These are phyloP conservation scores for Rubia yunnanensis DNA, from an alignment of 257 asterid genomes.

Conservation along the genomic window DNA sequence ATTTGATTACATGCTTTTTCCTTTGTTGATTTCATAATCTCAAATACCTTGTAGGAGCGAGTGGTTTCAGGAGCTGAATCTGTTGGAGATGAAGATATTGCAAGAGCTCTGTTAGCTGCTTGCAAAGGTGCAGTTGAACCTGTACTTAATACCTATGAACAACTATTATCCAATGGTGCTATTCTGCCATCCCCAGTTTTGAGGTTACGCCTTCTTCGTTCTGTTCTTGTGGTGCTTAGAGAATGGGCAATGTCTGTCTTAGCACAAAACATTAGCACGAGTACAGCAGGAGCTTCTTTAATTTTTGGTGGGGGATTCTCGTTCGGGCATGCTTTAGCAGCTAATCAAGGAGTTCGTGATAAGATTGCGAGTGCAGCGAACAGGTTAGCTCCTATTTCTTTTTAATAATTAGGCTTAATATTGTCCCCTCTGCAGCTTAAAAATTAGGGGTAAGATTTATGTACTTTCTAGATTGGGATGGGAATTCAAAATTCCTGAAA, in stretches of 20 bases:
- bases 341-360: conserved; percentile 76
- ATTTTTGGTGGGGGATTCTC: conserved; percentile 69
- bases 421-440: neutral
- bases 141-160: conserved; percentile 74
- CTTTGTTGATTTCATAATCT: neutral
- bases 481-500: neutral
- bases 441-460: neutral
- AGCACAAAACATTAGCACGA: conserved; percentile 74
- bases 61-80: conserved; percentile 60
- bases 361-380: conserved; percentile 80
- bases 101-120: conserved; percentile 81
- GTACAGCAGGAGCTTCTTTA: conserved; percentile 71
- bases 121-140: conserved; percentile 88
- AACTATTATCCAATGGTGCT: conserved; percentile 66
- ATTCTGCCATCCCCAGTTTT: conserved; percentile 59
- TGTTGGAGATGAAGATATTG: conserved; percentile 86
- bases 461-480: neutral
- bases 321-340: conserved; percentile 41
- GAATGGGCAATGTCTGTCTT: conserved; percentile 79
- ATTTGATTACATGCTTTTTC: neutral
- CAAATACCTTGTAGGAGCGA: conserved; percentile 53
- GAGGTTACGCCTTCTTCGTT: conserved; percentile 72
- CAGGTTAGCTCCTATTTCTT: conserved; percentile 34
- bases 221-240: conserved; percentile 72
- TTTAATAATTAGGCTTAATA: neutral